Evolutionary conservation across 805 yeast species (phyloP), one percentile per base, ranked within the genome.

Genomic region (Yamadazyma phyllophila): DNA sequence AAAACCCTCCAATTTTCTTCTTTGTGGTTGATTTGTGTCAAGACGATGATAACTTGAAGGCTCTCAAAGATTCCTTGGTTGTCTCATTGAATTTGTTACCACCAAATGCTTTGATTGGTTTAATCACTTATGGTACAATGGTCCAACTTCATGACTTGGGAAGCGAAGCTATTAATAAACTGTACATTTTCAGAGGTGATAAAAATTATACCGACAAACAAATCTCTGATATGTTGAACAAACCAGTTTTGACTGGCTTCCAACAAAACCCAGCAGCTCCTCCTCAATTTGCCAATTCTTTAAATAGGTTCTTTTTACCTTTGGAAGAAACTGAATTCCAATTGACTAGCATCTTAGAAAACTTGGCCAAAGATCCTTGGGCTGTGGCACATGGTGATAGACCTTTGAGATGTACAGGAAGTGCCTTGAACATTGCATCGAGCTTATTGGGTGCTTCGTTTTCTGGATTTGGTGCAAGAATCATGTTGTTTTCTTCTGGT

Each of bases 401-500:
- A 55, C 66, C 74, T 3, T 65, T 69, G 35, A 69, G 87, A 52
- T 68, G 81, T 15, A 80, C 85, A 0, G 89, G 88, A 2, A 57
- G 78, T 39, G 88, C 88, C 2, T 51, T 83, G 17, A 77, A 74
- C 47, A 62, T 82, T 20, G 66, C 65, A 66, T 77, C 54, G 33
- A 69, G 49, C 55, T 63, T 58, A 41, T 56, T 72, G 38, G 76
- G 74, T 7, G 71, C 66, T 39, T 69, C 77, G 0, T 51, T 47
- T 43, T 49, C 57, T 8, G 47, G 53, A 26, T 82, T 82, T 54
- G 57, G 77, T 4, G 85, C 82, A 26, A 82, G 97, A 63, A 77
- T 94, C 56, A 83, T 89, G 74, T 74, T 94, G 48, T 94, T 94
- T 60, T 82, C 96, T 34, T 95, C 92, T 44, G 88, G 88, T 1